Conservation (phyloP, 768 basidiomycete genomes). For the Trametes cubensis region DNA sequence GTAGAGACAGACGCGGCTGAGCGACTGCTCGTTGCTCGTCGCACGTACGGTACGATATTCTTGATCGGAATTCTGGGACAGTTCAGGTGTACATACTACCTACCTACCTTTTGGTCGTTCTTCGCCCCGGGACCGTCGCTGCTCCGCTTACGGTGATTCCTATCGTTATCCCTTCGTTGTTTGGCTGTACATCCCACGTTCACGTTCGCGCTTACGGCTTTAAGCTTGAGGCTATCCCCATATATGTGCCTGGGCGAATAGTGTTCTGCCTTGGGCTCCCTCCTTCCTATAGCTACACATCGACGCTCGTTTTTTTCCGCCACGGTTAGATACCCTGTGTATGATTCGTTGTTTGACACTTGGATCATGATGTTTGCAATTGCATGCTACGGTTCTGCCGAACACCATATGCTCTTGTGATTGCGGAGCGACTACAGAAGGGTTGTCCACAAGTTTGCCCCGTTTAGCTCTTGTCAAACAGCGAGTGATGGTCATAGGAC, state of each 20-base stretch:
- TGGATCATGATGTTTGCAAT: neutral
- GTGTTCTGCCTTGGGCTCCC: no score
- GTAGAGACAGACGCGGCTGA: conserved; percentile 1
- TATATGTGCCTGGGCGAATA: no score
- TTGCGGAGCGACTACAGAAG: no score
- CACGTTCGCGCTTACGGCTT: neutral
- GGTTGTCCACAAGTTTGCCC: no score
- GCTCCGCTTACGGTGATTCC: conserved; percentile 3
- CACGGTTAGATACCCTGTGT: conserved; percentile 11
- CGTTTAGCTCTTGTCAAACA: no score
- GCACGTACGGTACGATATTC: neutral
- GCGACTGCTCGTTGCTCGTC: neutral
- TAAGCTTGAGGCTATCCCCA: neutral
- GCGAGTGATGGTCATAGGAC: no score
- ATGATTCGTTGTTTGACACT: conserved; percentile 1
- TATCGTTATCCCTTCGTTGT: conserved; percentile 23
- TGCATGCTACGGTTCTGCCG: neutral
- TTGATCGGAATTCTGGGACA: conserved; percentile 9
- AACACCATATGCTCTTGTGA: neutral
- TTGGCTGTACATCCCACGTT: conserved; percentile 3
- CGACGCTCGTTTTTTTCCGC: conserved; percentile 5
- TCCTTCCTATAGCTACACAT: neutral
- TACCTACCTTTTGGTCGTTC: neutral
- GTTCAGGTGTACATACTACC: conserved; percentile 18
- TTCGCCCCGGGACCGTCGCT: conserved; percentile 1